A percentile compares a stretch with the other conserved stretches of the same genome.
phyloP scores from a whole-genome alignment of 441 rosid genomes.

The Biscutella laevigata region DNA sequence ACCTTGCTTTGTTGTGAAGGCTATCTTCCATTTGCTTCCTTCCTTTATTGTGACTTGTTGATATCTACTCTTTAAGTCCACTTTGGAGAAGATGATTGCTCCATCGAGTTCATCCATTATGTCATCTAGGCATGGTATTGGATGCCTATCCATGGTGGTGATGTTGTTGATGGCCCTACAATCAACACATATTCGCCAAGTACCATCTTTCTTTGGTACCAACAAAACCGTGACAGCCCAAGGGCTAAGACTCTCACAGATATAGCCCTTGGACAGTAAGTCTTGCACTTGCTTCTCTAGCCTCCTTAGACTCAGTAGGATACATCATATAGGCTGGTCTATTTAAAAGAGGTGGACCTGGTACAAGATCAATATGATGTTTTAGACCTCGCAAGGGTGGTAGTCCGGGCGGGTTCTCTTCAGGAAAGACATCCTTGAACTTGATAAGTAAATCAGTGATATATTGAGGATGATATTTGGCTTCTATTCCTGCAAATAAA shows the following conservation, averaged over 20 bases:
- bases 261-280: background rate
- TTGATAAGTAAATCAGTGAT: too few relatives aligned
- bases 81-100: background rate
- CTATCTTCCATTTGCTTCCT: background rate
- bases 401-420: too few relatives aligned
- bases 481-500: too few relatives aligned
- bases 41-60: background rate
- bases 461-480: too few relatives aligned
- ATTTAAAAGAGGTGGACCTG: too few relatives aligned
- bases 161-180: background rate
- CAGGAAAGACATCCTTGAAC: too few relatives aligned
- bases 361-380: too few relatives aligned
- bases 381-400: too few relatives aligned
- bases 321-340: background rate
- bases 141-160: background rate
- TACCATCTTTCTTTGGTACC: background rate
- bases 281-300: background rate
- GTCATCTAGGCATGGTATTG: background rate
- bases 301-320: background rate
- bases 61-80: background rate
- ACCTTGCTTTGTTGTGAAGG: too few relatives aligned
- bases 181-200: background rate
- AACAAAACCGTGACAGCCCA: background rate
- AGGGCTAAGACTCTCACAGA: background rate
- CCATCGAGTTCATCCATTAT: background rate